Percentiles rank a stretch among this genome's conserved stretches.
Conservation (phyloP, 345 rosid species). For the Lepidium sativum region DNA sequence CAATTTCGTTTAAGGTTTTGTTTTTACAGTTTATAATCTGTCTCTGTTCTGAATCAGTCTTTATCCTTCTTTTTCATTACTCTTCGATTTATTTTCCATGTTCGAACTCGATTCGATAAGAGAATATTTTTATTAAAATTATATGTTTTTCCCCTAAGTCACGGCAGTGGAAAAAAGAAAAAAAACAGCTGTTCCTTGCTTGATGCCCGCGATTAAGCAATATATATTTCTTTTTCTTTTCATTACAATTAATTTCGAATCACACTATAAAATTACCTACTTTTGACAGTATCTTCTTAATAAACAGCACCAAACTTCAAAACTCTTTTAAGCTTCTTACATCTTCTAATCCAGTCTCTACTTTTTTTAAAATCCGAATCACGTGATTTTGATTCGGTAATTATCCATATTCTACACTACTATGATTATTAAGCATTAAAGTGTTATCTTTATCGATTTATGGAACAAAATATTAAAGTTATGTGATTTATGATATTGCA, state of each 20-base stretch:
- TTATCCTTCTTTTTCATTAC: neutral
- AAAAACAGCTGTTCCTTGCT: slow-evolving; percentile 30
- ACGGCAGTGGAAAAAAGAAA: slow-evolving; percentile 25
- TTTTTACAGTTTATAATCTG: neutral
- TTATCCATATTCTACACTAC: slow-evolving; percentile 23
- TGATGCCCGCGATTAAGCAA: slow-evolving; percentile 21
- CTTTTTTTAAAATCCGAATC: neutral
- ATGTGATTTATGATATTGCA: neutral
- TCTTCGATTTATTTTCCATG: neutral
- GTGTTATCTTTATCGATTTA: neutral
- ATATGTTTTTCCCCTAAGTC: slow-evolving; percentile 16
- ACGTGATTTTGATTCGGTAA: slow-evolving; percentile 28
- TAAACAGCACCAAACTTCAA: slow-evolving; percentile 9
- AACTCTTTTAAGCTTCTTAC: neutral
- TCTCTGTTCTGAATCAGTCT: neutral
- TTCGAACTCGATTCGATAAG: neutral
- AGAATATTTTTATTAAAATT: neutral
- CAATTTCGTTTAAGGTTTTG: neutral
- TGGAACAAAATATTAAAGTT: neutral
- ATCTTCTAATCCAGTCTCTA: neutral
- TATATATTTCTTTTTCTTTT: neutral
- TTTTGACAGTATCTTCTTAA: slow-evolving; percentile 19
- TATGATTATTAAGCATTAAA: slow-evolving; percentile 13
- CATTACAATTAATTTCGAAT: slow-evolving; percentile 1
- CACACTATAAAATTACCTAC: slow-evolving; percentile 17